Conservation (phyloP, 805 yeast genomes). For the Saccharomycopsis olivae region DNA sequence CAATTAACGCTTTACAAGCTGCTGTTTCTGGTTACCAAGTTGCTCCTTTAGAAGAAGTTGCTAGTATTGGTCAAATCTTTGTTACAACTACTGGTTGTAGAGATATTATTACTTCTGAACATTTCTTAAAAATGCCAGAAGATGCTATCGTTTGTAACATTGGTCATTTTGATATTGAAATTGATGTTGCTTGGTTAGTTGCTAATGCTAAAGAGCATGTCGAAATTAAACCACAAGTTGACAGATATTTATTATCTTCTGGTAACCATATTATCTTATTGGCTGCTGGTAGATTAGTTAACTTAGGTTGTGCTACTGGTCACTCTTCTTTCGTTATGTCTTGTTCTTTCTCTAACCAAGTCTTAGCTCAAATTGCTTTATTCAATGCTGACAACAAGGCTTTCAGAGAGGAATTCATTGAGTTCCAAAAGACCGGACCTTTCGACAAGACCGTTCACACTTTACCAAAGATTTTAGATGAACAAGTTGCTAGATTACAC, state of each 20-base stretch:
- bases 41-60: conserved; percentile 89
- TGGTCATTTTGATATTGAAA: conserved; percentile 99
- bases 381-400: conserved; percentile 76
- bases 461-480: conserved; percentile 96
- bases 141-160: conserved; percentile 99
- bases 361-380: conserved; percentile 95
- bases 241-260: conserved; percentile 80
- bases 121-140: conserved; percentile 91
- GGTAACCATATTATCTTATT: conserved; percentile 93
- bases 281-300: conserved; percentile 98
- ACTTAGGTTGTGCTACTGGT: conserved; percentile 99
- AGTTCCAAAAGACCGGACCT: conserved; percentile 87
- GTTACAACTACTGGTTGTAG: conserved; percentile 99
- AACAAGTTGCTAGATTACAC: conserved; percentile 96
- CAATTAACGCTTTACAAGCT: conserved; percentile 98
- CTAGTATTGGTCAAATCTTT: conserved; percentile 87
- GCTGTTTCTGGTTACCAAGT: conserved; percentile 99
- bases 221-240: conserved; percentile 98
- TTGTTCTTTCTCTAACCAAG: conserved; percentile 99
- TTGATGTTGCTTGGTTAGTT: conserved; percentile 98
- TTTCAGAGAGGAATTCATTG: conserved; percentile 75
- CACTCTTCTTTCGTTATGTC: conserved; percentile 99
- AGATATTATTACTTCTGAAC: conserved; percentile 86
- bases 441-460: conserved; percentile 89
- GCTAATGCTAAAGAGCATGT: conserved; percentile 86